phyloP scores from a whole-genome alignment of 2,329 filamentous ascomycete species.

The Curvularia verruculosa region DNA sequence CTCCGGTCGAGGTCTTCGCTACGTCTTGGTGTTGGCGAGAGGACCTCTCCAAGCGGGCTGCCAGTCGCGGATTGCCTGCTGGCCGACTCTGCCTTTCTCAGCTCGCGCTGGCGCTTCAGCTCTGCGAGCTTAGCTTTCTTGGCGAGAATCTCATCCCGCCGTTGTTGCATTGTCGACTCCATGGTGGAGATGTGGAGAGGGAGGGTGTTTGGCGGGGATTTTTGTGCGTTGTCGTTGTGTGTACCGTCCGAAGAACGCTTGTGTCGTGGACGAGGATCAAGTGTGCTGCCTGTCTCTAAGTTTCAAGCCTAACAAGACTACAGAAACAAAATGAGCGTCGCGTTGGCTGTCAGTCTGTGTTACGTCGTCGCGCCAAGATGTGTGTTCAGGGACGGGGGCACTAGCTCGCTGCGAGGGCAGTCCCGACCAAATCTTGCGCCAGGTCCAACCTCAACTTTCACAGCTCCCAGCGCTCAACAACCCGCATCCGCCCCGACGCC shows the following conservation, averaged over 20 bases:
- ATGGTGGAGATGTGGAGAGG: slow-evolving; percentile 25
- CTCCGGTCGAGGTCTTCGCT: slow-evolving; percentile 67
- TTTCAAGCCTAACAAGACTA: too few relatives aligned
- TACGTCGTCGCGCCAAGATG: slow-evolving; percentile 37
- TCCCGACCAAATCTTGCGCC: slow-evolving; percentile 36
- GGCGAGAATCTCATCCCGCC: slow-evolving; percentile 92
- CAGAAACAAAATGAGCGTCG: slow-evolving; percentile 1
- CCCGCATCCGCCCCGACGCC: slow-evolving; percentile 31
- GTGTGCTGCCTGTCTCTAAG: not conserved
- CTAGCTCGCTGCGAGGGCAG: slow-evolving; percentile 22
- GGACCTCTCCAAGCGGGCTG: slow-evolving; percentile 70
- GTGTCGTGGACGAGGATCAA: not conserved
- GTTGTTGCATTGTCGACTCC: slow-evolving; percentile 70
- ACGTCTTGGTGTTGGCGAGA: slow-evolving; percentile 72
- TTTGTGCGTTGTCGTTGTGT: not conserved
- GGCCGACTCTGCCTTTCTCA: slow-evolving; percentile 75
- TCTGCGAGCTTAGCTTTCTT: slow-evolving; percentile 98
- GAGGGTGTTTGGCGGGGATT: slow-evolving; percentile 8
- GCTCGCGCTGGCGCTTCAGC: slow-evolving; percentile 88
- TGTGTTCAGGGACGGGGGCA: slow-evolving; percentile 24
- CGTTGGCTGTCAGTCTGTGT: slow-evolving; percentile 9
- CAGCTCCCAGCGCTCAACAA: slow-evolving; percentile 30
- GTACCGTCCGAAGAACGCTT: not conserved
- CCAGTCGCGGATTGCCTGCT: slow-evolving; percentile 68
- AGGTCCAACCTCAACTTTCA: slow-evolving; percentile 37